Base-by-base conservation (phyloP, 345 rosid genomes). In the Rhodamnia argentea region DNA sequence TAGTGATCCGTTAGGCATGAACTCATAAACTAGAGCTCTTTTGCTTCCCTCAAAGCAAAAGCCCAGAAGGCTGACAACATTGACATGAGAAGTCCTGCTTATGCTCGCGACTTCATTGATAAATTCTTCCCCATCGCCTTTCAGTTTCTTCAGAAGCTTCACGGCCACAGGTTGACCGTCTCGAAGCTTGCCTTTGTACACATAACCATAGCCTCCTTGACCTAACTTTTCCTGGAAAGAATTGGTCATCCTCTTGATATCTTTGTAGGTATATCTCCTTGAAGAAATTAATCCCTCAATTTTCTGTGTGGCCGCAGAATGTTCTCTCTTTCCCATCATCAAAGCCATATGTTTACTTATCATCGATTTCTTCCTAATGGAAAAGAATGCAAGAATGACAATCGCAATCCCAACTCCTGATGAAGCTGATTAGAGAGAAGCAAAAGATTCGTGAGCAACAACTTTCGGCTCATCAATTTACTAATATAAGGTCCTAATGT, bases 91-190 rank as follows among this genome's bases (percentile, higher is more conserved):
- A 5, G 82, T 84, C 86, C 50, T 50, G 12, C 58, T 84, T 20
- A 84, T 84, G 82, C 86, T 84, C 1, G 82, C 75, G 15, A 84
- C 86, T 74, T 84, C 86, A 52, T 62, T 84, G 5, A 84, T n/a
- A 7, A 64, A 64, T 7, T 62, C 76, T 29, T 64, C 76, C 0
- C 42, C 42, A 0, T 64, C 12, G 0, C 76, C 42, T 29, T 29
- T 64, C 23, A 64, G 20, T 3, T 64, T 64, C 76, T 64, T 64
- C 0, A 64, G 12, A 29, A 64, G 76, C 42, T 64, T 64, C 23
- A 64, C 6, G 0, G 76, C 42, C 1, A 64, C 76, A 15, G 29
- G 12, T 64, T 1, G 42, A 64, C 42, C 12, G 0, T 29, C 42
- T 29, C 0, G 23, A 15, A 64, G 42, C 76, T 64, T 64, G 42